Evolutionary conservation across 148 eudicot species (phyloP), one percentile per base, ranked within the genome.

Genomic region (Silene uniflora): DNA sequence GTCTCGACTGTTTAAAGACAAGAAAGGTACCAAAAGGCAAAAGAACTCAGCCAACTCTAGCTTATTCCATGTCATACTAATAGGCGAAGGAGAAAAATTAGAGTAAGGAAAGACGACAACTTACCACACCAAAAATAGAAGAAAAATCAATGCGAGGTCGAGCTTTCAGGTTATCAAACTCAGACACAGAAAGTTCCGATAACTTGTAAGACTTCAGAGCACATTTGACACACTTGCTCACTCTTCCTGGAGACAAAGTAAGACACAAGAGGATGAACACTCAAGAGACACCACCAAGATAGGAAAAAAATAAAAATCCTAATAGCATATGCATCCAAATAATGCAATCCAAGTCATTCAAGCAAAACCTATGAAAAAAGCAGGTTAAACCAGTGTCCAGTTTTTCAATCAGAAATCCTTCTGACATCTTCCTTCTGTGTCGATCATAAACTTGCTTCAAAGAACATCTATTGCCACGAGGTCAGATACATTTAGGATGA

Each of bases 111-210:
- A 65, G 49, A 59, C 67, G 44, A 73, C 52, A 32, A 59, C 90
- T 89, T 75, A 93, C 98, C 87, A 79, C 85, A 73, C 77, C 71
- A 74, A 96, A 95, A 80, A 96, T 91, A 60, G 98, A 96, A 65
- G 93, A 78, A 77, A 96, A 96, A 83, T 96, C 97, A 77, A 96
- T 88, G 12, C 98, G 87, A 61, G 99, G 98, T 54, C 99, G 98
- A 78, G 98, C 87, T 85, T 89, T 92, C 77, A 96, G 89, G 76
- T 77, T 81, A 81, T 86, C 80, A 77, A 92, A 91, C 89, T 96
- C 95, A 8, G 77, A 73, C 46, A 83, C 77, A 68, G 82, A 73
- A 64, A 96, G 97, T 75, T 96, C 98, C 16, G 98, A 91, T 79
- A 96, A 80, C 86, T 80, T 89, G 82, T 92, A 96, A 25, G 99